Base-by-base conservation (phyloP, 192 early-diverging fungal species). In the Helicostylum pulchrum region DNA sequence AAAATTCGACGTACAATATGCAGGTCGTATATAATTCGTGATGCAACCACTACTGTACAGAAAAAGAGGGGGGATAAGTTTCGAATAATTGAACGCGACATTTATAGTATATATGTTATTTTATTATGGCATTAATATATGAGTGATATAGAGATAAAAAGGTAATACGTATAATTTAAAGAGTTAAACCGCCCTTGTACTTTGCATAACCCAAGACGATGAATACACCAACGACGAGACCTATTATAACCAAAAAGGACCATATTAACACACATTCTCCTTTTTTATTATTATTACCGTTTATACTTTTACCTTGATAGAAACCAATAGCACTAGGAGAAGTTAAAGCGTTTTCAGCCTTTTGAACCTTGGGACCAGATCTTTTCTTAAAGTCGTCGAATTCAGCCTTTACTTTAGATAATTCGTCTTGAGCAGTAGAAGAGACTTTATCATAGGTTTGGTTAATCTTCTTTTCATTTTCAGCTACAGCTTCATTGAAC, bases 281-380 rank as follows among this genome's bases (percentile, higher is more conserved):
- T 55, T 12, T 47, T 47, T n/a, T 47, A 14, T n/a, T n/a, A 14
- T 2, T 11, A 34, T 42, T 4, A 9, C 34, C 3, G 4, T 36
- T 36, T 36, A n/a, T n/a, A 6, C 45, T 59, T n/a, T 49, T 39
- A 69, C 67, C 67, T 62, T 62, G 61, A 15, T 62, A 62, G 53
- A 69, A 69, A n/a, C 67, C 61, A 44, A 62, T 62, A 50, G 61
- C 67, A 31, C 43, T 23, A 19, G 67, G 67, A 48, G 67, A 69
- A 53, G 52, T 50, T 11, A 69, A 34, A 32, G 56, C 55, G 21
- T 56, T 69, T 44, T 69, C 67, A 49, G 67, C 67, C 31, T 69
- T 61, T 23, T 63, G 43, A 14, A 69, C 53, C 53, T 63, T 69
- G 3, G 67, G 67, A 15, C 54, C 44, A 20, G 67, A 61, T 36